Percentiles rank a stretch among this genome's conserved stretches.
phyloP scores from a whole-genome alignment of 75 land plant genomes.

The Chamaecyparis obtusa region DNA sequence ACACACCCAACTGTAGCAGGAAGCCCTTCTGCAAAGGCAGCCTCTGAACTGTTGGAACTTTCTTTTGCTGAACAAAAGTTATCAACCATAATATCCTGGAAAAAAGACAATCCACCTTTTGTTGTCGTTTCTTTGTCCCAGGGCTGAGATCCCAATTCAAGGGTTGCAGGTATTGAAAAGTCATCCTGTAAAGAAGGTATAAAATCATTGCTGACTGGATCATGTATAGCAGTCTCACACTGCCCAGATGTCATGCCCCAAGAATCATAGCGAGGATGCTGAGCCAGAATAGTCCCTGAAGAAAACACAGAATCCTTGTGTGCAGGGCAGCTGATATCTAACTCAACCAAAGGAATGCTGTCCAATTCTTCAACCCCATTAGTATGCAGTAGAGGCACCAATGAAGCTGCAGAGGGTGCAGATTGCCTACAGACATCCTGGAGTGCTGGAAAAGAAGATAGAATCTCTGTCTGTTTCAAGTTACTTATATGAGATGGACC shows the following conservation, averaged over 20 bases:
- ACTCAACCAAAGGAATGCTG: neutral
- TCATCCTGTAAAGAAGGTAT: neutral
- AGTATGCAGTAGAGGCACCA: neutral
- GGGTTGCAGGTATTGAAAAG: slow-evolving; percentile 3
- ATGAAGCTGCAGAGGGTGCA: neutral
- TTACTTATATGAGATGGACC: neutral
- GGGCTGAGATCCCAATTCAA: neutral
- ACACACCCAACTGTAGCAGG: neutral
- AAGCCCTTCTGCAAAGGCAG: neutral
- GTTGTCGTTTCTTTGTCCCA: neutral
- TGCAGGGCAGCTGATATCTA: neutral
- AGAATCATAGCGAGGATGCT: neutral
- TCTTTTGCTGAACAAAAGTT: neutral
- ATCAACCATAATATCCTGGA: neutral
- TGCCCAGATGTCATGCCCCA: slow-evolving; percentile 2
- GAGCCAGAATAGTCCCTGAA: neutral
- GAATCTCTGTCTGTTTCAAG: slow-evolving; percentile 6
- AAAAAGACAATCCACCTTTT: slow-evolving; percentile 2
- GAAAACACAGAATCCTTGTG: slow-evolving; percentile 1
- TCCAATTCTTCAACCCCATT: neutral
- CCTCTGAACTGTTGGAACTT: neutral
- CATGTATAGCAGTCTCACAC: neutral
- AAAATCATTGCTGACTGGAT: slow-evolving; percentile 1
- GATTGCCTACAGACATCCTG: neutral
- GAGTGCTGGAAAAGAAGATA: neutral